Conservation (phyloP, 192 early-diverging fungal species). For the Coemansia sp. region DNA sequence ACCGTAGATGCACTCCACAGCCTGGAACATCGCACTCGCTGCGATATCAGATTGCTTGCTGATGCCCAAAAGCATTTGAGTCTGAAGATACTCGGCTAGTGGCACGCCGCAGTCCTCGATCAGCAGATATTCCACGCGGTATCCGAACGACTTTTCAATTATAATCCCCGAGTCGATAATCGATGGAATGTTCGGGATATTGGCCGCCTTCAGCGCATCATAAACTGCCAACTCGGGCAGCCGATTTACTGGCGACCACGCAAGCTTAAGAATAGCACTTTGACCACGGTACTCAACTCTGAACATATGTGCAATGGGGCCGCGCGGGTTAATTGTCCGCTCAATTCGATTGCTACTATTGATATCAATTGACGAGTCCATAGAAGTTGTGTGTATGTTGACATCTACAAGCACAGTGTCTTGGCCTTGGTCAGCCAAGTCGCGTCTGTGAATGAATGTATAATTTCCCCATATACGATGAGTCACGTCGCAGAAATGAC, state of each 20-base stretch:
- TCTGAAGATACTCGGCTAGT: neutral
- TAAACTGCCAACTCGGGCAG: constrained; percentile 5
- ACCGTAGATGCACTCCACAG: neutral
- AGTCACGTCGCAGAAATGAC: too few relatives aligned
- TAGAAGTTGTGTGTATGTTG: too few relatives aligned
- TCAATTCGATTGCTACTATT: too few relatives aligned
- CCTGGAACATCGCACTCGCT: neutral
- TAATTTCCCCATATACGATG: too few relatives aligned
- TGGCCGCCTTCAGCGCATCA: neutral
- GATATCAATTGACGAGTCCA: too few relatives aligned
- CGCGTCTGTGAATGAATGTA: too few relatives aligned
- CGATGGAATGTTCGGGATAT: neutral
- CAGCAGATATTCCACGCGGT: constrained; percentile 10
- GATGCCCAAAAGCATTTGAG: neutral
- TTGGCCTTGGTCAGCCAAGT: too few relatives aligned
- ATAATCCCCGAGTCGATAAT: constrained; percentile 7
- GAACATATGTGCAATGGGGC: neutral
- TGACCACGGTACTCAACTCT: neutral
- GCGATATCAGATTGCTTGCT: neutral
- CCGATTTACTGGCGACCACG: constrained; percentile 1
- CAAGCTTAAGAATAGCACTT: neutral
- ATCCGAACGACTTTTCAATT: neutral
- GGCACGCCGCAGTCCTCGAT: constrained; percentile 1
- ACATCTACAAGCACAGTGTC: too few relatives aligned
- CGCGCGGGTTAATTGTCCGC: neutral